Evolutionary conservation across 441 rosid genomes (phyloP).

Genomic region (Dalechampia spathulata): DNA sequence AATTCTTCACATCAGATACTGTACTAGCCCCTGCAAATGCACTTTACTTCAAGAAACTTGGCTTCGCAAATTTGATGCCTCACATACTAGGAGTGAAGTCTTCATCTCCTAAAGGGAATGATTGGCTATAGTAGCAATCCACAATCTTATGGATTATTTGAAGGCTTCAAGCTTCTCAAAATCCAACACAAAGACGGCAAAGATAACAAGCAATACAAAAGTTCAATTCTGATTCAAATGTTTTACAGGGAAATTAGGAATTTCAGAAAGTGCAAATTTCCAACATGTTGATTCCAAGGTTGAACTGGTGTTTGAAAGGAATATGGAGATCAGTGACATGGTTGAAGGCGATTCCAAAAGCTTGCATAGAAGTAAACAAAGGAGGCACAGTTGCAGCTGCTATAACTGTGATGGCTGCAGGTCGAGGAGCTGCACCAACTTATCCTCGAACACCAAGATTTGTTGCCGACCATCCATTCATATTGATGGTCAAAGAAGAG

Average conservation of each 20-base stretch:
- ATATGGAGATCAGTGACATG: constrained; percentile 12
- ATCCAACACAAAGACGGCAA: neutral
- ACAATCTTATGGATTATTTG: neutral
- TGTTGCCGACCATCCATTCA: constrained; percentile 31
- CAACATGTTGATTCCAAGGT: constrained; percentile 17
- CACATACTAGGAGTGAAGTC: constrained; percentile 8
- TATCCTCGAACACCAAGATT: constrained; percentile 5
- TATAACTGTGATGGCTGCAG: too few species aligned
- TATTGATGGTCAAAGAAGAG: constrained; percentile 26
- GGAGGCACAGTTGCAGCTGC: neutral
- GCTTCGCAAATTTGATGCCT: constrained; percentile 4
- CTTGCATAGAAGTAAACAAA: neutral
- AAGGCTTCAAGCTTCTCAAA: neutral
- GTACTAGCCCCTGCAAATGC: constrained; percentile 22
- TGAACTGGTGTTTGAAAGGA: constrained; percentile 6
- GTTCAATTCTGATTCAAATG: neutral
- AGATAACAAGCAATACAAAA: neutral
- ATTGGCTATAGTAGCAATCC: neutral
- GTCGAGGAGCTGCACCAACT: neutral
- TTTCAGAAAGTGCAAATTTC: neutral
- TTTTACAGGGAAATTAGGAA: neutral
- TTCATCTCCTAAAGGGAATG: constrained; percentile 22
- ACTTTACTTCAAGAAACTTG: constrained; percentile 25
- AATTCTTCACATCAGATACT: neutral
- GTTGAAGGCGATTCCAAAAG: neutral